Evolutionary conservation across 1,284 basidiomycete species (phyloP), one percentile per base, ranked within the genome.

Genomic region (Farysia itapuensis): DNA sequence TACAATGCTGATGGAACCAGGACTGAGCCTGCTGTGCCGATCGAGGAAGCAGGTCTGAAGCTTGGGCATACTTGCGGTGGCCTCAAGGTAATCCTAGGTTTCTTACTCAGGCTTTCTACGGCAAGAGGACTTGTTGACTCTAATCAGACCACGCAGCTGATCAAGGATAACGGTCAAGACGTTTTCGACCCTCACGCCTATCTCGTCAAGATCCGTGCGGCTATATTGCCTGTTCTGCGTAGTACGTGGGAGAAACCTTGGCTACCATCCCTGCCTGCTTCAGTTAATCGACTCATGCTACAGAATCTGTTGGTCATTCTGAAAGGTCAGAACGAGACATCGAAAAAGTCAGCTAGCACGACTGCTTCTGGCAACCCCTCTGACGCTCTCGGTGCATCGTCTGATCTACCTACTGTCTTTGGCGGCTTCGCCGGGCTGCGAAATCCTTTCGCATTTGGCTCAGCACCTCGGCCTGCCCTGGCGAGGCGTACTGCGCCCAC

Each of bases 171-270:
- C 16, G 43, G 56, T 21, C 41, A 39, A 9, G 64, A 59, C 16
- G 49, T 48, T 74, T 95, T 94, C 64, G 86, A 92, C 67, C 84
- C 90, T 0, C 85, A 87, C 72, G 86, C 88, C 69, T 88, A 95
- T 77, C 81, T 98, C 38, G 85, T 97, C 50, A 84, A 83, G 56
- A 80, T 95, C 63, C 86, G 95, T 31, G 78, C 85, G 19, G 81
- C 83, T 5, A 81, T 86, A 21, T 78, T 92, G 19, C 87, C 91
- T 1, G 72, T 88, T 9, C 74, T 90, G 5, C 80, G 80, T 20
- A 81, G 82, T 7, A 81, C 92, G 12, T 98, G 93, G 92, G 82
- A 86, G 51, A 84, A 90, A 4, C 74, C 83, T 1, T 98, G 94
- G 93, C 81, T 98, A 0, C 79, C 87, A 12, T 82, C 83, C 34